Percentiles rank a stretch among this genome's conserved stretches.
Conservation (phyloP, 2,329 filamentous ascomycete genomes). For the Colletotrichum sp. region DNA sequence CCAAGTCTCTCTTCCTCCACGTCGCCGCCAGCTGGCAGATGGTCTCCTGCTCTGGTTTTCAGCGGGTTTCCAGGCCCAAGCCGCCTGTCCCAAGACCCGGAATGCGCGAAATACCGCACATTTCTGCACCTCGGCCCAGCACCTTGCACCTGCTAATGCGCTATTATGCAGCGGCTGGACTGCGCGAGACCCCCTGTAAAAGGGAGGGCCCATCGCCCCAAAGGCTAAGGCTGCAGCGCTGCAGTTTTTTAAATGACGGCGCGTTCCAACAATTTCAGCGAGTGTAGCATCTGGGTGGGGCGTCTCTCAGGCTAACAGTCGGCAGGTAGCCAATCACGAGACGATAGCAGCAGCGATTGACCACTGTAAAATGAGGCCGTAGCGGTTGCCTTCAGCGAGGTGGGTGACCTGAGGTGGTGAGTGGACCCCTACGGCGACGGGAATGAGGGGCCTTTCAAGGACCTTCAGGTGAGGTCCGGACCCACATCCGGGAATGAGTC, state of each 20-base stretch:
- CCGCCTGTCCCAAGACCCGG: not conserved
- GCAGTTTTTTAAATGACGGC: conserved; percentile 11
- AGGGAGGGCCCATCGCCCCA: not conserved
- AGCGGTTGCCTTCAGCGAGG: not conserved
- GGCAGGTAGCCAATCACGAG: not conserved
- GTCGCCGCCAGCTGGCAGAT: not conserved
- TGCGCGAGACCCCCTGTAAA: not conserved
- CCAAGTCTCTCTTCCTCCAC: not conserved
- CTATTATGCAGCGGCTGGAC: not conserved
- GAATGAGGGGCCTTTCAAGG: not conserved
- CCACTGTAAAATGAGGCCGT: not conserved
- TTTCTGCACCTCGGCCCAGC: not conserved
- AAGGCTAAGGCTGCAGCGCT: not conserved
- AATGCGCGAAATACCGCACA: not conserved
- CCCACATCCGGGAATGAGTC: conserved; percentile 7
- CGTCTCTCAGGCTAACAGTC: not conserved
- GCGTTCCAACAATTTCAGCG: conserved; percentile 18
- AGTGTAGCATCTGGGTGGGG: conserved; percentile 7
- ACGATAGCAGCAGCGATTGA: not conserved
- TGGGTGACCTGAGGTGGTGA: not conserved
- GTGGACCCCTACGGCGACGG: not conserved
- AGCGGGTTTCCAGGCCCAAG: not conserved
- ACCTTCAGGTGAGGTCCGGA: not conserved
- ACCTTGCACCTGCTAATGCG: not conserved
- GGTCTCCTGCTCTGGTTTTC: not conserved